phyloP scores from a whole-genome alignment of 2,329 filamentous ascomycete genomes.

The Endothia cerciana region DNA sequence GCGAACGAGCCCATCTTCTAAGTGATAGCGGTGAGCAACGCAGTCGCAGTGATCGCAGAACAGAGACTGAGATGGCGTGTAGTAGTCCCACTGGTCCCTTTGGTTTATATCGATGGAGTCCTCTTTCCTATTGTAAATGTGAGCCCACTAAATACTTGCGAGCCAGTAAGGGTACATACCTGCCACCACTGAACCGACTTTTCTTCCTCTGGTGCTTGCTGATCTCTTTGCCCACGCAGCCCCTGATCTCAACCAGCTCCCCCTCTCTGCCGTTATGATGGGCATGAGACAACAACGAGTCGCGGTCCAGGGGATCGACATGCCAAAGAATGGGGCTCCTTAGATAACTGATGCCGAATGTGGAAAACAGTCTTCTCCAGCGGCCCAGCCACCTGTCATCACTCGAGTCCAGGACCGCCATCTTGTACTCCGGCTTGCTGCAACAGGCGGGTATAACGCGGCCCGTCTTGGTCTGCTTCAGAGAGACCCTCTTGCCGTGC shows the following conservation, averaged over 20 bases:
- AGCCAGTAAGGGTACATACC: constrained; percentile 35
- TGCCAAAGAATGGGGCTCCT: constrained; percentile 86
- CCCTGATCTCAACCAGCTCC: constrained; percentile 71
- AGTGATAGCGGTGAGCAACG: constrained; percentile 60
- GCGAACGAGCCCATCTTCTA: constrained; percentile 59
- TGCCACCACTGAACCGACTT: constrained; percentile 45
- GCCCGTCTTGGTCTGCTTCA: constrained; percentile 56
- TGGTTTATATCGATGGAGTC: constrained; percentile 62
- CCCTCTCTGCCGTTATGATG: constrained; percentile 62
- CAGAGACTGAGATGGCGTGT: constrained; percentile 63
- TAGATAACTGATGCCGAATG: constrained; percentile 71
- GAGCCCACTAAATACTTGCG: neutral
- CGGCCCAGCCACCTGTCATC: constrained; percentile 68
- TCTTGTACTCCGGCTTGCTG: constrained; percentile 40
- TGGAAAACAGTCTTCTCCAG: constrained; percentile 72
- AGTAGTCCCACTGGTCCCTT: constrained; percentile 71
- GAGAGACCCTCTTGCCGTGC: constrained; percentile 61
- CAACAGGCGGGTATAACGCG: constrained; percentile 28
- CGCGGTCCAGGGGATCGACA: constrained; percentile 74
- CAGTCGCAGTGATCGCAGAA: constrained; percentile 66
- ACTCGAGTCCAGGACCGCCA: constrained; percentile 70
- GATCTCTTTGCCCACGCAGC: constrained; percentile 77
- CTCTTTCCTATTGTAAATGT: constrained; percentile 41
- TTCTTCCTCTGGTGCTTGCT: constrained; percentile 81
- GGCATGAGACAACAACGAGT: constrained; percentile 72